Base-by-base conservation (phyloP, 768 basidiomycete genomes). In the Epithele typhae region DNA sequence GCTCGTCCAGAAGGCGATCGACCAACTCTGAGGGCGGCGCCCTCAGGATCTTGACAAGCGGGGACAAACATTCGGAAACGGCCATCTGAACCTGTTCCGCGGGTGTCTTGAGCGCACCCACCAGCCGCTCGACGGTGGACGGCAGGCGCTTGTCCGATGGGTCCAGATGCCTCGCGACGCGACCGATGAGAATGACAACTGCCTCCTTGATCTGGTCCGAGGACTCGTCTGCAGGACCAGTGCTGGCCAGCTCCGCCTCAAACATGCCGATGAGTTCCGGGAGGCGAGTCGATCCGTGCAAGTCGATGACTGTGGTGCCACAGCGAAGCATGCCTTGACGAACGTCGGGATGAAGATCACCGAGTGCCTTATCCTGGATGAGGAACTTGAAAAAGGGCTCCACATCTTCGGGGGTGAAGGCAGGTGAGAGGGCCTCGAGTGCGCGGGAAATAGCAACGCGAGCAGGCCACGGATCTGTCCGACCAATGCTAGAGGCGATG, bases 61-160 rank as follows among this genome's bases (percentile, higher is more conserved):
- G 91, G 0, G 91, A 85, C 3, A 99, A 72, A 68, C 95, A 98
- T 48, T 97, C 96, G 0, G 94, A 91, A 1, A 98, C 92, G 7
- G 96, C 94, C 37, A 91, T 84, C 63, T 98, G 95, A 0, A 99
- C 96, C 60, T 94, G 86, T 62, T 99, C 96, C 2, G 93, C 81
- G 0, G 95, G 96, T 0, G 94, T 98, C 65, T 86, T 87, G 47
- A 99, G 72, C 1, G 95, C 91, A 25, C 89, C 88, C 7, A 95
- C 80, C 17, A 98, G 72, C 9, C 92, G 74, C 51, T 91, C 82
- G 8, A 97, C 85, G 51, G 97, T 88, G 10, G 69, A 65, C 0
- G 89, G 86, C 35, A 96, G 81, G 1, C 93, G 84, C 4, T 73
- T 52, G 62, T 97, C 93, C 0, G 78, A 75, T 2, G 81, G 66